Conservation (phyloP, 2,329 filamentous ascomycete genomes). For the Pyrenochaeta sp. region DNA sequence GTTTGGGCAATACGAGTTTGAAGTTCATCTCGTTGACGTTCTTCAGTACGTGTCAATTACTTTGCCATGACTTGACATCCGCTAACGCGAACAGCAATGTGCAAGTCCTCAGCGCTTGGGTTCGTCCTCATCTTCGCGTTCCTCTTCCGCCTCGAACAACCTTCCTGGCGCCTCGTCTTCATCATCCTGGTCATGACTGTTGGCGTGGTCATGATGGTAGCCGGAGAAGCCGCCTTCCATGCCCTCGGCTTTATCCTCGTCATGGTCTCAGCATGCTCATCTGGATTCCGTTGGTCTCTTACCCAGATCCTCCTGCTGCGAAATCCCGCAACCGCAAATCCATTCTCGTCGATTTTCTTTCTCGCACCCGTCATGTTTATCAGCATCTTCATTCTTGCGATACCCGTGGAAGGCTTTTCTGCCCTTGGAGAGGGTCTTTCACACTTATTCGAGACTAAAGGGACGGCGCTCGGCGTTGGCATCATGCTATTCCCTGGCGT, state of each 20-base stretch:
- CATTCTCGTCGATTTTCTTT: constrained; percentile 96
- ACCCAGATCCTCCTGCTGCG: constrained; percentile 94
- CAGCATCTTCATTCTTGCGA: constrained; percentile 78
- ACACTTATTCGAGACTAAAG: constrained; percentile 72
- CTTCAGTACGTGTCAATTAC: constrained; percentile 65
- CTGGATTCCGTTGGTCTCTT: constrained; percentile 97
- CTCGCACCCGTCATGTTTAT: constrained; percentile 97
- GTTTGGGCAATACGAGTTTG: constrained; percentile 91
- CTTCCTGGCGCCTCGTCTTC: constrained; percentile 82
- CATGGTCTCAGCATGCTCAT: constrained; percentile 93
- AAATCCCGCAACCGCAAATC: constrained; percentile 94
- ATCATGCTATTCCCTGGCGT: constrained; percentile 89
- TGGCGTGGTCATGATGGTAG: constrained; percentile 98
- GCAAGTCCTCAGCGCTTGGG: constrained; percentile 94
- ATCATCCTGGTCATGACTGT: constrained; percentile 93
- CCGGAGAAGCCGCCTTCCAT: constrained; percentile 90
- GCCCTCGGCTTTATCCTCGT: constrained; percentile 87
- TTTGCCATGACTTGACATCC: not conserved
- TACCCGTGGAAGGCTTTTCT: constrained; percentile 83
- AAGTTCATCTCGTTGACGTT: constrained; percentile 97
- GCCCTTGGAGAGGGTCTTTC: constrained; percentile 72
- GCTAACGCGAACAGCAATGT: constrained; percentile 72
- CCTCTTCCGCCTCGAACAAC: constrained; percentile 86
- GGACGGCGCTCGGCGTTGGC: constrained; percentile 69
- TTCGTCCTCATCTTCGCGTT: constrained; percentile 97